Base-by-base conservation (phyloP, 306 rosid species). In the Dryas octopetala region DNA sequence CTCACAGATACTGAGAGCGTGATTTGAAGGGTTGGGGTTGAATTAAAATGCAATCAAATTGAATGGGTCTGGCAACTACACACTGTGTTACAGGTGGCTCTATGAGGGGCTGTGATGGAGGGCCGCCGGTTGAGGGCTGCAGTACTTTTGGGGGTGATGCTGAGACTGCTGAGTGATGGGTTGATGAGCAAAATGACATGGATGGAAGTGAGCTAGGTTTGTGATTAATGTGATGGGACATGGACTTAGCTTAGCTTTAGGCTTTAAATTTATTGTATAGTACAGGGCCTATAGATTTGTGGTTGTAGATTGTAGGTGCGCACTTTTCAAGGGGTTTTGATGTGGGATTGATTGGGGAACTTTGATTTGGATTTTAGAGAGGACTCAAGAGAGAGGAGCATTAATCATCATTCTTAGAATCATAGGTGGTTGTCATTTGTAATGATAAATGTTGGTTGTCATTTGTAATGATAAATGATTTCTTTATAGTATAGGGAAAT, bases 81-180 rank as follows among this genome's bases (percentile, higher is more conserved):
- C 23, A 9, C 41, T 46, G 46, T 14, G 38, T 23, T 17, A 15
- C 11, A 7, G 62, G 38, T 5, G 12, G 16, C 17, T 9, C 46
- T 17, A 3, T 32, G 38, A 32, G 38, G 38, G 1, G 5, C 26
- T 68, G 7, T 5, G 23, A 16, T 65, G 41, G 71, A 54, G 71
- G 64, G 77, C 60, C 87, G 86, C 78, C 87, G 78, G 32, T 62
- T 23, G 11, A 51, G 68, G 50, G 45, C 65, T 68, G 76, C 75
- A 79, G 73, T 77, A 60, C 69, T 47, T 8, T 43, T 58, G 38
- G n/a, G 1, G 69, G 59, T 62, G 73, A 54, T 38, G n/a, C 8
- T 26, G 43, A 23, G 45, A 26, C 44, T 16, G 73, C 38, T 32
- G 38, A 32, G 38, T 32, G 3, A 1, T 32, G 38, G 3, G 38